Evolutionary conservation across 2,329 filamentous ascomycete species (phyloP).

Genomic region (Fusarium buxicola): DNA sequence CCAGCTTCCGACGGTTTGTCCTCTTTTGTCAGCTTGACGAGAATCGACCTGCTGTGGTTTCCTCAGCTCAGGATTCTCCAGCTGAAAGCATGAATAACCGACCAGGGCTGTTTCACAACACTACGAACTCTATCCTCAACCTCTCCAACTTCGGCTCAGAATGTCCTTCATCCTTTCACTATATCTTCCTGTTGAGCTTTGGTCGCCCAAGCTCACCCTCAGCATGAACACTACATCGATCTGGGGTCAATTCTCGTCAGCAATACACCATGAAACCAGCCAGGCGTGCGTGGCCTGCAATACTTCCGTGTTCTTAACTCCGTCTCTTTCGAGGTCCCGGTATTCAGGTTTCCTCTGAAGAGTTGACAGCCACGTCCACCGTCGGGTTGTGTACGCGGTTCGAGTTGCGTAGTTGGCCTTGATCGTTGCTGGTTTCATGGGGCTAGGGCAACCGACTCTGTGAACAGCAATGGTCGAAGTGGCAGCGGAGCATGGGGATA

Average conservation of each 20-base stretch:
- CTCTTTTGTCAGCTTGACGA: background rate
- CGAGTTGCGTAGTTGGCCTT: slow-evolving; percentile 24
- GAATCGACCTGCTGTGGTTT: slow-evolving; percentile 4
- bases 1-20: background rate
- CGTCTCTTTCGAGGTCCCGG: slow-evolving; percentile 8
- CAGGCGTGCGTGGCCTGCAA: background rate
- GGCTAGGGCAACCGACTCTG: slow-evolving; percentile 12
- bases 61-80: slow-evolving; percentile 1
- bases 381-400: slow-evolving; percentile 32
- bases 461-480: background rate
- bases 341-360: slow-evolving; percentile 6
- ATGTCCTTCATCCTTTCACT: slow-evolving; percentile 3
- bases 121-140: slow-evolving; percentile 2
- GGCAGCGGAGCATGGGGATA: slow-evolving; percentile 8
- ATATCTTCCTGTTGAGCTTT: slow-evolving; percentile 12
- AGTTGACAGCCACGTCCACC: slow-evolving; percentile 35
- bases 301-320: slow-evolving; percentile 11
- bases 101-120: slow-evolving; percentile 26
- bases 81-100: slow-evolving; percentile 18
- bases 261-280: slow-evolving; percentile 21
- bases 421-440: background rate
- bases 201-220: background rate
- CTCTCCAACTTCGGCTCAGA: background rate
- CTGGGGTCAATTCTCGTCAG: slow-evolving; percentile 22
- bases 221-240: background rate